Percentiles rank a stretch among this genome's conserved stretches.
Evolutionary conservation across 305 asterid genomes (phyloP).

Genomic region (Euphrasia arctica): DNA sequence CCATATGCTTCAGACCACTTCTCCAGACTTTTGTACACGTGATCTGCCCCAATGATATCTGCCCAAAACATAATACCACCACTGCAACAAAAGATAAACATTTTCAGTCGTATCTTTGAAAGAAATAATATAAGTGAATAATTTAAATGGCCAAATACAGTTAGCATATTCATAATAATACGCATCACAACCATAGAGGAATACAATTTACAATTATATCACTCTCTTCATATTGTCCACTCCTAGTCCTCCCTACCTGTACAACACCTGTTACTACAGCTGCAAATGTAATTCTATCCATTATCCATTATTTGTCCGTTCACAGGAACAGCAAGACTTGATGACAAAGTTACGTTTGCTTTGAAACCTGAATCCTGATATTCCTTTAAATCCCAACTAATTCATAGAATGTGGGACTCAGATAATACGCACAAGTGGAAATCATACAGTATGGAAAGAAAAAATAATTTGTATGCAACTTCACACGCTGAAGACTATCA

Average conservation of each 20-base stretch:
- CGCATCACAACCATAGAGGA: slow-evolving; percentile 1
- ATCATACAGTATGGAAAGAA: background rate
- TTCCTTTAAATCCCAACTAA: slow-evolving; percentile 11
- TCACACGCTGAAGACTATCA: background rate
- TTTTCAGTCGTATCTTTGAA: slow-evolving; percentile 29
- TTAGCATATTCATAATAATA: slow-evolving; percentile 15
- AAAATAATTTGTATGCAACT: slow-evolving; percentile 15
- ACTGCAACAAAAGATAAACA: slow-evolving; percentile 44
- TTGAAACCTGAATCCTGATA: slow-evolving; percentile 10
- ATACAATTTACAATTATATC: slow-evolving; percentile 6
- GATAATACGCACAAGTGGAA: slow-evolving; percentile 4
- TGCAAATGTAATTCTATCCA: slow-evolving; percentile 1
- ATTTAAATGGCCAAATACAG: slow-evolving; percentile 11
- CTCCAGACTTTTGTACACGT: slow-evolving; percentile 63
- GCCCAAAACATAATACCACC: slow-evolving; percentile 98
- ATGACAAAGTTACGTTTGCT: background rate
- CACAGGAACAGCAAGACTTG: no score
- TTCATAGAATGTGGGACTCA: slow-evolving; percentile 12
- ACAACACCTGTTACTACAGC: slow-evolving; percentile 11
- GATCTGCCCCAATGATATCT: slow-evolving; percentile 79
- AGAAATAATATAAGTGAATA: slow-evolving; percentile 16
- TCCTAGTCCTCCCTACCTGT: background rate
- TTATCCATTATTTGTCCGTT: background rate
- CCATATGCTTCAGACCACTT: slow-evolving; percentile 79
- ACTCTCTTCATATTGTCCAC: background rate